Evolutionary conservation across 768 basidiomycete species (phyloP).

Genomic region (Rhodotorula babjevae): DNA sequence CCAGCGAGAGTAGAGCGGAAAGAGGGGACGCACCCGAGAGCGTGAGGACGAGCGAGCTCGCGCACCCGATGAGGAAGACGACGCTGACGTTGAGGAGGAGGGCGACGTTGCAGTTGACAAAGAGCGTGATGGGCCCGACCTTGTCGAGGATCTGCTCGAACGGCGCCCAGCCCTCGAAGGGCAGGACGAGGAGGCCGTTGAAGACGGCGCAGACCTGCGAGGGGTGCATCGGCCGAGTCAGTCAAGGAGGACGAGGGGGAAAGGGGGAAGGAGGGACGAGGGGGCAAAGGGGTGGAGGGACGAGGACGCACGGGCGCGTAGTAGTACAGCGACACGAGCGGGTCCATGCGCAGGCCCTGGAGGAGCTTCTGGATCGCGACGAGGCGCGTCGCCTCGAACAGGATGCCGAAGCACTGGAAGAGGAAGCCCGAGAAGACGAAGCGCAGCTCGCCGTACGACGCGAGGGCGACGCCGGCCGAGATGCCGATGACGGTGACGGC

Average conservation of each 20-base stretch:
- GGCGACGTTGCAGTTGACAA: slow-evolving; percentile 64
- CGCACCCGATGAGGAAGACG: slow-evolving; percentile 40
- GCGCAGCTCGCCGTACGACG: slow-evolving; percentile 77
- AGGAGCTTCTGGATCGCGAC: slow-evolving; percentile 92
- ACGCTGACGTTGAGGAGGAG: slow-evolving; percentile 41
- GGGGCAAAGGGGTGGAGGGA: slow-evolving; percentile 18
- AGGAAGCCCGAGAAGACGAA: slow-evolving; percentile 85
- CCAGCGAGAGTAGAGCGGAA: no score
- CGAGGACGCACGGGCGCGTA: neutral
- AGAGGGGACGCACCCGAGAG: slow-evolving; percentile 61
- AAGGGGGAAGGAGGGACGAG: slow-evolving; percentile 13
- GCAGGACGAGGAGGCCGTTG: slow-evolving; percentile 76
- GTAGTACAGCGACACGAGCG: slow-evolving; percentile 87
- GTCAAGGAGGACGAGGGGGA: neutral
- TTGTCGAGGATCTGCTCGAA: slow-evolving; percentile 61
- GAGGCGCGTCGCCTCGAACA: slow-evolving; percentile 87
- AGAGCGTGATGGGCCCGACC: slow-evolving; percentile 64
- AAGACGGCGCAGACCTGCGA: slow-evolving; percentile 70
- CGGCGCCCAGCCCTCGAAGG: slow-evolving; percentile 87
- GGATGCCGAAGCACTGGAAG: slow-evolving; percentile 78
- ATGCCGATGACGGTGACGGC: slow-evolving; percentile 82
- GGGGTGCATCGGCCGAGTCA: neutral
- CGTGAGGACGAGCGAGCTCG: slow-evolving; percentile 73
- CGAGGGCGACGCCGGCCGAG: slow-evolving; percentile 78
- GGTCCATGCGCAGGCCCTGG: slow-evolving; percentile 96